Percentiles rank a stretch among this genome's conserved stretches.
These are phyloP conservation scores for Pedinophyceae sp. DNA, from an alignment of 139 green algal genomes.

Conservation along the genomic window DNA sequence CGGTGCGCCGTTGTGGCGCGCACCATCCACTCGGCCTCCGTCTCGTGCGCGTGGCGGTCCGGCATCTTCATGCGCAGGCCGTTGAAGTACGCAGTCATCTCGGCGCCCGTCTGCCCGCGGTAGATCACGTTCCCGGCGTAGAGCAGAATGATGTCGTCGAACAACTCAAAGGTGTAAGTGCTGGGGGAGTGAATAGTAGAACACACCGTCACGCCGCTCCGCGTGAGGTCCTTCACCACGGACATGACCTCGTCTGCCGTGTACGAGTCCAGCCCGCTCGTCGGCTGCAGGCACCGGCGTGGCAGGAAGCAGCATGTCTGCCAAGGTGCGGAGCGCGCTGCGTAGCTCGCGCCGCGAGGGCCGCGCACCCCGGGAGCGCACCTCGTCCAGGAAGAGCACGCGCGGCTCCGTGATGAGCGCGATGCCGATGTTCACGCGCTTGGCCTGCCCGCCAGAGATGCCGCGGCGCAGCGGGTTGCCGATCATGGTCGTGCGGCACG, in stretches of 20 bases:
- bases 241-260: constrained; percentile 5
- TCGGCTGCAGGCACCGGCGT: no score
- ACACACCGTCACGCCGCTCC: not conserved
- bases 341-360: no score
- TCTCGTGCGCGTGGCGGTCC: no score
- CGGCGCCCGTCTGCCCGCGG: no score
- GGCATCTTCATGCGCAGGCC: no score
- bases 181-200: constrained; percentile 1
- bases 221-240: constrained; percentile 2
- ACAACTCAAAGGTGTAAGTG: constrained; percentile 1
- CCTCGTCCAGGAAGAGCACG: constrained; percentile 18
- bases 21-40: no score
- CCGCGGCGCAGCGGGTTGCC: not conserved
- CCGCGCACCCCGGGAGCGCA: no score
- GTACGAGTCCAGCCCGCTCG: constrained; percentile 1
- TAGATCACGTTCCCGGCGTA: no score
- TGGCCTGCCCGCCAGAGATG: constrained; percentile 15
- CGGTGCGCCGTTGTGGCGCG: no score
- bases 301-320: no score
- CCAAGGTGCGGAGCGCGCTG: no score
- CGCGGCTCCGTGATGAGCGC: constrained; percentile 9
- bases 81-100: no score
- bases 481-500: not conserved
- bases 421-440: constrained; percentile 18
- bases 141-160: constrained; percentile 4